phyloP scores from a whole-genome alignment of 805 yeast genomes.

The Metschnikowia lachancei region DNA sequence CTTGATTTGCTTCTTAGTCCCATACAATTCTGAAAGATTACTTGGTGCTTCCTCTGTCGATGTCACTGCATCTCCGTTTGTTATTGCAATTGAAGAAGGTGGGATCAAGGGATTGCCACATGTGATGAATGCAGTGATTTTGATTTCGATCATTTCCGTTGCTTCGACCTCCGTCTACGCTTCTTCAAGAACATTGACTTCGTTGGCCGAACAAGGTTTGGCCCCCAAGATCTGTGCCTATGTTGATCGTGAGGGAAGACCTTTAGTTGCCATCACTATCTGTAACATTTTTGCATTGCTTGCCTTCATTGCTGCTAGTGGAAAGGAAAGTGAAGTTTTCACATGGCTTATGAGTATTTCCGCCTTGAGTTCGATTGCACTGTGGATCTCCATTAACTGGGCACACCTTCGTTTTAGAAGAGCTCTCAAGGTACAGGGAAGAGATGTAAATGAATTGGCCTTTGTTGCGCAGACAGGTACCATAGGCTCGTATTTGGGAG shows the following conservation, averaged over 20 bases:
- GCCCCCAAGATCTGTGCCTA: constrained; percentile 62
- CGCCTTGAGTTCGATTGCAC: constrained; percentile 72
- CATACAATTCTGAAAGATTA: constrained; percentile 47
- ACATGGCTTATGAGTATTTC: constrained; percentile 76
- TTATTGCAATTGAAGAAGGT: constrained; percentile 63
- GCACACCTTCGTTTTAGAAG: constrained; percentile 64
- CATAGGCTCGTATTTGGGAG: constrained; percentile 36
- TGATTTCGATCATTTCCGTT: constrained; percentile 66
- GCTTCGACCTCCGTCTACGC: constrained; percentile 73
- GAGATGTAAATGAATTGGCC: constrained; percentile 35
- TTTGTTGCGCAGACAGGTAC: constrained; percentile 39
- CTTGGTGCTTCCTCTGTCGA: constrained; percentile 49
- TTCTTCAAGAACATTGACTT: constrained; percentile 54
- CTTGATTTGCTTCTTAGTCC: constrained; percentile 67
- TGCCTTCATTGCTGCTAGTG: constrained; percentile 63
- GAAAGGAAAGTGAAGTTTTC: constrained; percentile 56
- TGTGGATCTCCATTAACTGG: constrained; percentile 73
- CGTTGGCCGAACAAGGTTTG: constrained; percentile 63
- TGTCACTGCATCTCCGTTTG: constrained; percentile 75
- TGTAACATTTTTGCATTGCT: constrained; percentile 56
- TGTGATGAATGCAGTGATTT: constrained; percentile 65
- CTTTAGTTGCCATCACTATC: constrained; percentile 60
- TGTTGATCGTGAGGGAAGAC: constrained; percentile 77
- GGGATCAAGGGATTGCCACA: constrained; percentile 64
- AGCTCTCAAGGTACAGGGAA: constrained; percentile 54